Evolutionary conservation across 306 rosid species (phyloP), one percentile per base, ranked within the genome.

Genomic region (Quercus cerris): DNA sequence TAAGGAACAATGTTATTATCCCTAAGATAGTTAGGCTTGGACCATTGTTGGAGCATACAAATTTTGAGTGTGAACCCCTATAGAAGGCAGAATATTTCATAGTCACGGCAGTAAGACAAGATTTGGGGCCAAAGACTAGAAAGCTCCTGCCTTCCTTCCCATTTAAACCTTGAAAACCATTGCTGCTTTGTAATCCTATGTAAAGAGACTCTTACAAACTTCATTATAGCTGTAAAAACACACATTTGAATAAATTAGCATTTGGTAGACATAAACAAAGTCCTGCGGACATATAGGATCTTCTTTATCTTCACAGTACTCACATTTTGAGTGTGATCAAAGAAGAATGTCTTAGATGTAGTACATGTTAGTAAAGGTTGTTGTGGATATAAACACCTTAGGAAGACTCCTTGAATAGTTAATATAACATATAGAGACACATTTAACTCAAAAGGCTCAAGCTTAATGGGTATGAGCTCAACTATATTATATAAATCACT

Each of bases 1-100:
- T 91, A 10, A 78, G 95, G 75, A 84, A 94, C 86, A 93, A 91
- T 73, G 74, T 91, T 76, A 72, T 93, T 52, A 76, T 94, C 56
- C 99, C 97, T 35, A 93, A 94, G 91, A 88, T 94, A 14, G 85
- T 85, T 30, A 79, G 86, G 83, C 86, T 94, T 52, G 93, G 93
- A 38, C 92, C 98, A 22, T 6, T 91, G 87, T 66, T 91, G 73
- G 91, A 90, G 85, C 98, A 94, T 78, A 91, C 90, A 63, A 94
- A 95, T 88, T 95, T 88, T 72, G 87, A 86, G 7, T 84, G 87
- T 51, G 84, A 88, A 27, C 83, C 85, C 46, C 87, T 90, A 31
- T 81, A 75, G 15, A 31, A 31, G 46, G 13, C 9, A 18, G 49
- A 31, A 66, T 63, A 27, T 28, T 54, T 73, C 79, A 67, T n/a